Conservation (phyloP, 768 basidiomycete species). For the Podaxis sp. region DNA sequence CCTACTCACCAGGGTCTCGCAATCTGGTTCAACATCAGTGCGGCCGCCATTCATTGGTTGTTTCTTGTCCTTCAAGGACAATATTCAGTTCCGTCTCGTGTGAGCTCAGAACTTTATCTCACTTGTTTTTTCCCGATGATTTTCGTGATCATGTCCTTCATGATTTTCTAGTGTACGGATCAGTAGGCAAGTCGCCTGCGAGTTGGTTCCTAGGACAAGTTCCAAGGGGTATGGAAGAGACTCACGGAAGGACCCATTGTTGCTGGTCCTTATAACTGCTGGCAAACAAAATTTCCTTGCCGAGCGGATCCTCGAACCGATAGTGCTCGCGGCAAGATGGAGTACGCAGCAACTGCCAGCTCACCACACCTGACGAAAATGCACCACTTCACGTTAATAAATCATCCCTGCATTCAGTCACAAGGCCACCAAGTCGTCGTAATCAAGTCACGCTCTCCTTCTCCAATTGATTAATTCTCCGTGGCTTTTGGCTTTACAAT, state of each 20-base stretch:
- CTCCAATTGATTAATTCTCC: not conserved
- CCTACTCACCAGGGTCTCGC: conserved; percentile 9
- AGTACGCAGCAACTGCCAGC: not conserved
- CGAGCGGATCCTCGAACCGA: not conserved
- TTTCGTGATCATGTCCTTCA: conserved; percentile 7
- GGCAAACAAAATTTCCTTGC: not conserved
- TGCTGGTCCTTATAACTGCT: not conserved
- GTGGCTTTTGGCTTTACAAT: not conserved
- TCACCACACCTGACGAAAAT: not conserved
- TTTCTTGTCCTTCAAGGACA: not conserved
- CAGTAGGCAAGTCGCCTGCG: not conserved
- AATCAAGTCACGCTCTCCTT: not conserved
- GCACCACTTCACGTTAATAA: not conserved
- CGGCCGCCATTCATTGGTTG: not conserved
- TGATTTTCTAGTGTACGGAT: not conserved
- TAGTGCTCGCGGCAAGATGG: not conserved
- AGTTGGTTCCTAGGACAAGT: not conserved
- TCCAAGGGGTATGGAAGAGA: not conserved
- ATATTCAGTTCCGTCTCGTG: not conserved
- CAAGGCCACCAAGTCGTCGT: not conserved
- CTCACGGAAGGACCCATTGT: not conserved
- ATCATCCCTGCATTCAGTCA: not conserved
- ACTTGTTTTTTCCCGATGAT: conserved; percentile 4
- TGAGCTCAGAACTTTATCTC: not conserved
- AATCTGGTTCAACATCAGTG: conserved; percentile 3